Evolutionary conservation across 805 yeast genomes (phyloP).

Genomic region (Maudiozyma barnettii): DNA sequence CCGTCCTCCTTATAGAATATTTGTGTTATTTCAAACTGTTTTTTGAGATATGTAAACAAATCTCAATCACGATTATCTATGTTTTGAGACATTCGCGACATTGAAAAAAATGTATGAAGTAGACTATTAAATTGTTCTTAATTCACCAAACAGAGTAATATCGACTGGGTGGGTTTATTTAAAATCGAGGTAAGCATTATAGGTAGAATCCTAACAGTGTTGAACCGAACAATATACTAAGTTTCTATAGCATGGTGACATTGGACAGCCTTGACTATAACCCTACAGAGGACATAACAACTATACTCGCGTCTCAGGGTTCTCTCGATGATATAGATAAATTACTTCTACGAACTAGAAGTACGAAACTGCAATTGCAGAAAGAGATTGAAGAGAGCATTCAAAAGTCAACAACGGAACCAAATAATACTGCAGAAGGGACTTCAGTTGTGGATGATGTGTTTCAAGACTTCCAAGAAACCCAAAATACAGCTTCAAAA

Average conservation of each 20-base stretch:
- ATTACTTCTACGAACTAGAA: slow-evolving; percentile 40
- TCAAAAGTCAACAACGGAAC: neutral
- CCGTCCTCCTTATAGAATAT: no score
- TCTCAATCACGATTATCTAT: no score
- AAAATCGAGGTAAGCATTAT: no score
- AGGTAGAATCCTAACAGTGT: no score
- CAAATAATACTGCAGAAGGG: slow-evolving; percentile 17
- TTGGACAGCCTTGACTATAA: slow-evolving; percentile 37
- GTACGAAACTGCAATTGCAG: slow-evolving; percentile 43
- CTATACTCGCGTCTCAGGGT: slow-evolving; percentile 42
- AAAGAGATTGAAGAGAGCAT: slow-evolving; percentile 31
- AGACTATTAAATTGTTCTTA: no score
- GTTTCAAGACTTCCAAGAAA: slow-evolving; percentile 46
- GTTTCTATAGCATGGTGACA: neutral
- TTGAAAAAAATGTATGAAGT: no score
- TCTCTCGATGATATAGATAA: slow-evolving; percentile 43
- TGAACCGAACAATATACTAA: neutral
- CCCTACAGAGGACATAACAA: slow-evolving; percentile 43
- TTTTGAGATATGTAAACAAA: no score
- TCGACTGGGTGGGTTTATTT: no score
- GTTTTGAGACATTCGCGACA: no score
- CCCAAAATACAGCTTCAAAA: slow-evolving; percentile 68
- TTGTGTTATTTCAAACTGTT: no score
- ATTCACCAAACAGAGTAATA: neutral
- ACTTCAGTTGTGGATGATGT: slow-evolving; percentile 26